These are phyloP conservation scores for Cytospora paraplurivora DNA, from an alignment of 2,329 filamentous ascomycete species.

Conservation along the genomic window DNA sequence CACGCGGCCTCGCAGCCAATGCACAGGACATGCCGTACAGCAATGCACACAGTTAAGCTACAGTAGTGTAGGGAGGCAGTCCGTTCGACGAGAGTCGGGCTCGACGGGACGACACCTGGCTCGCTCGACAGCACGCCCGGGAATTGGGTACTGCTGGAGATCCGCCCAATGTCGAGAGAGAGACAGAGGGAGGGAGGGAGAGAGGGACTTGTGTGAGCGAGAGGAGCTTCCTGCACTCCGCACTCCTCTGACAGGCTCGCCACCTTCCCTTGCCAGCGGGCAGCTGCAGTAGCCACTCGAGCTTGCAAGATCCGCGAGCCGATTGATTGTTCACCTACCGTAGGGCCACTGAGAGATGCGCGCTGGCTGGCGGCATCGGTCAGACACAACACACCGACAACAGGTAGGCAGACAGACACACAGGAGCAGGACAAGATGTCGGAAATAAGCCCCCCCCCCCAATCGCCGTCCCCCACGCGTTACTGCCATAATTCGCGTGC, in stretches of 20 bases:
- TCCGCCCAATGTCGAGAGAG: background rate
- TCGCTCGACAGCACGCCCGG: background rate
- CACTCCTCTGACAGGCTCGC: slow-evolving; percentile 3
- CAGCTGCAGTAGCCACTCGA: background rate
- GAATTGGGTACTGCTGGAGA: slow-evolving; percentile 9
- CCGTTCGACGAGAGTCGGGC: background rate
- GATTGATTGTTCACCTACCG: slow-evolving; percentile 2
- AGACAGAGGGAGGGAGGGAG: no score
- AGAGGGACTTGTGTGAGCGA: no score
- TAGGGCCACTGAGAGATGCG: slow-evolving; percentile 17
- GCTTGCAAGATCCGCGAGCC: background rate
- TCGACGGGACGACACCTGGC: background rate
- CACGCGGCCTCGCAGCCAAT: slow-evolving; percentile 18
- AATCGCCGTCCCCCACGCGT: slow-evolving; percentile 15
- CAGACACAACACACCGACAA: slow-evolving; percentile 19
- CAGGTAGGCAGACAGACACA: background rate
- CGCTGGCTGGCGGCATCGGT: background rate
- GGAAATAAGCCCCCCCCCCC: no score
- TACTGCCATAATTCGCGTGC: slow-evolving; percentile 20
- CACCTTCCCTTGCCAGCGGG: slow-evolving; percentile 15
- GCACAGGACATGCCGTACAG: background rate
- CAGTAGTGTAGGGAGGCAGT: no score
- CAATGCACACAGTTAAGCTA: background rate
- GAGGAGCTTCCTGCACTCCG: slow-evolving; percentile 17
- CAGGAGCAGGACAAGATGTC: slow-evolving; percentile 1